Evolutionary conservation across 2,329 filamentous ascomycete species (phyloP), one percentile per base, ranked within the genome.

Genomic region (Neofusicoccum sp.): DNA sequence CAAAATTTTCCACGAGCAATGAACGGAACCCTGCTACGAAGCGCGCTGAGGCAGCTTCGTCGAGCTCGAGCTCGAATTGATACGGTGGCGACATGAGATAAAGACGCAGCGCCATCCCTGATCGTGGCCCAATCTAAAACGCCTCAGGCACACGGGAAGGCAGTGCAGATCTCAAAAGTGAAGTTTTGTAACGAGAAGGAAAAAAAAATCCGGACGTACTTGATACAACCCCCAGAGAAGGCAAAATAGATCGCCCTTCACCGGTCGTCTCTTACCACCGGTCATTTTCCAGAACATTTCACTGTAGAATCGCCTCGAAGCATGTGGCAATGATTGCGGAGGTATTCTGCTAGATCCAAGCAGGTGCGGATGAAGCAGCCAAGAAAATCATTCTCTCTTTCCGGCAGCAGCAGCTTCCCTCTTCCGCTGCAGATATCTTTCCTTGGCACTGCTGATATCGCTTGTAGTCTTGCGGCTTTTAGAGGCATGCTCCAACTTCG

Each of bases 381-480:
- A 9, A 22, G 39, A 6, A 28, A 28, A 29, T 62, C 50, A 62
- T 7, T 56, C 61, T 29, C 49, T 56, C 16, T 54, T 54, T 7
- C 61, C 61, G 34, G 48, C 37, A 0, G 41, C 60, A 36, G 90
- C 90, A 1, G 88, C 89, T 64, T 90, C 89, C 70, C 81, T 83
- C 79, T 93, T 94, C 72, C 91, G 83, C 62, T 90, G 89, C 61
- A 95, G 80, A 75, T 93, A 95, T 68, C 91, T 82, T 77, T 93
- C 91, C 75, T 87, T 91, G 1, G 91, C 91, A 71, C 89, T 89
- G 70, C 85, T 89, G 66, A 94, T 89, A 56, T 94, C 91, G 16
- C 81, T 80, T 54, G 88, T 86, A 1, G 91, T 94, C 84, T 95
- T 95, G 70, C 86, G 84, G 68, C 88, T 90, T 84, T 94, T 95